A percentile compares a stretch with the other conserved stretches of the same genome.
Evolutionary conservation across 345 rosid species (phyloP).

Genomic region (Bruguiera gymnorhiza): DNA sequence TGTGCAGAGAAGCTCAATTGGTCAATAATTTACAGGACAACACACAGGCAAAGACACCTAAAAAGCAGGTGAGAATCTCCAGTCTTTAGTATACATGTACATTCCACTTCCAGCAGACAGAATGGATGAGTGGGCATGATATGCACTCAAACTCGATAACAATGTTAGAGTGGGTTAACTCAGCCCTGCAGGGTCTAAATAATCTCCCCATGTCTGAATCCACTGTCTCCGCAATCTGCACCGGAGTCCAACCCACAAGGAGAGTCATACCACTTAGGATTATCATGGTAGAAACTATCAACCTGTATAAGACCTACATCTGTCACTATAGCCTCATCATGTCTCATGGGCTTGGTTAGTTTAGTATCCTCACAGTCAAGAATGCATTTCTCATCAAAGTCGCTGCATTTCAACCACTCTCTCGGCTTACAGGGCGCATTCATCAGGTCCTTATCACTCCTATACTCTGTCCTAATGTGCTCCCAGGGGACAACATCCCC

Average conservation of each 20-base stretch:
- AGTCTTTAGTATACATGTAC: conserved; percentile 51
- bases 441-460: conserved; percentile 70
- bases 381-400: conserved; percentile 88
- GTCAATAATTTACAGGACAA: conserved; percentile 46
- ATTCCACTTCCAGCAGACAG: conserved; percentile 37
- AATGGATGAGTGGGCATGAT: conserved; percentile 32
- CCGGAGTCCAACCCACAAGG: conserved; percentile 88
- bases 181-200: conserved; percentile 40
- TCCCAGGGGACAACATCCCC: conserved; percentile 95
- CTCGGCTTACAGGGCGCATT: conserved; percentile 77
- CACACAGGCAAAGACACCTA: conserved; percentile 35
- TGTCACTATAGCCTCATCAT: conserved; percentile 72
- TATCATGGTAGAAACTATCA: conserved; percentile 95
- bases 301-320: conserved; percentile 95
- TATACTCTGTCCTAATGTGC: conserved; percentile 62
- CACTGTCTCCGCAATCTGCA: conserved; percentile 81
- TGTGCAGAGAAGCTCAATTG: conserved; percentile 45
- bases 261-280: conserved; percentile 92
- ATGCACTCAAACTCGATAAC: conserved; percentile 39
- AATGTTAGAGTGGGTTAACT: conserved; percentile 42
- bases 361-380: conserved; percentile 89
- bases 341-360: conserved; percentile 77
- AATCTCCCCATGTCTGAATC: conserved; percentile 79
- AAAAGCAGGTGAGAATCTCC: conserved; percentile 35
- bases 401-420: conserved; percentile 86